Evolutionary conservation across 1,284 basidiomycete species (phyloP), one percentile per base, ranked within the genome.

Genomic region (Neonothopanus nambi): DNA sequence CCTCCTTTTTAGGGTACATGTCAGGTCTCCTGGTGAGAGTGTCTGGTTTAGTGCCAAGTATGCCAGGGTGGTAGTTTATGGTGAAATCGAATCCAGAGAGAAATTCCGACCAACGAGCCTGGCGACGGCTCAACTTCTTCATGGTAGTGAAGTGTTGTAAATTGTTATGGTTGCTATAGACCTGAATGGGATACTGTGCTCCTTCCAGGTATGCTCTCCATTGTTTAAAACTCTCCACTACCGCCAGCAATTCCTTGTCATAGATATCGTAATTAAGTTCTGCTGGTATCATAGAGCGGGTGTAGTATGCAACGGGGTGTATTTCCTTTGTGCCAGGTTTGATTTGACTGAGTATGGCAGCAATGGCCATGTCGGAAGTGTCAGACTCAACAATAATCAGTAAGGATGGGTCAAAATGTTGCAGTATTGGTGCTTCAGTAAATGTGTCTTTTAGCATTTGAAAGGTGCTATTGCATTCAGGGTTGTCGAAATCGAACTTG

Each of bases 191-290:
- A 0, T 60, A 33, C 5, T 18, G 26, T 1, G 57, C 41, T 1
- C 68, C 67, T 17, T 51, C 36, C 1, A 65, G 55, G 52, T 67
- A 70, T 24, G 69, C 64, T 12, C 67, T 44, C 71, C 70, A 76
- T 38, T 52, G 18, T 15, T 47, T 42, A 13, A 42, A 42, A 13
- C 18, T 13, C 5, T 42, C 40, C 12, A 42, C 20, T 18, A 42
- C 20, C 12, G 40, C 40, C 53, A 54, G 17, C 24, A 42, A 21
- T 42, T 42, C 40, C 24, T 42, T 42, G 20, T 21, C 40, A 12
- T 21, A 21, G 20, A 63, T 48, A 2, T 54, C 41, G 54, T 59
- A 61, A 40, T 73, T 72, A 45, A 65, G 65, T 58, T 75, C 67
- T 0, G 67, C 55, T 13, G 65, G 61, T 0, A 59, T 42, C 8